A percentile compares a stretch with the other conserved stretches of the same genome.
Conservation (phyloP, 768 basidiomycete species). For the Pisolithus sp. region DNA sequence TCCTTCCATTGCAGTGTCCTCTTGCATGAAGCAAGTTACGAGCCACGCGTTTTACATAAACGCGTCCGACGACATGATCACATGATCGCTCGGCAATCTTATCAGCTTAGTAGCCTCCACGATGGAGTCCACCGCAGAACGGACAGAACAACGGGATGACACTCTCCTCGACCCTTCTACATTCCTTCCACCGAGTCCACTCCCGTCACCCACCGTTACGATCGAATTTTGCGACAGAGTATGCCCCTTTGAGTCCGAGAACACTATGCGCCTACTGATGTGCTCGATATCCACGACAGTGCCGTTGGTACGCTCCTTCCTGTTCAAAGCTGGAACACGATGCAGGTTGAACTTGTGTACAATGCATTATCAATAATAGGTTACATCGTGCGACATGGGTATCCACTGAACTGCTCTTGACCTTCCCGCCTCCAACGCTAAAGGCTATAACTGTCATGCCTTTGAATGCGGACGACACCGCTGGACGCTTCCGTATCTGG, state of each 20-base stretch:
- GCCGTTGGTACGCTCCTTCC: constrained; percentile 64
- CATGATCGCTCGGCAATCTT: constrained; percentile 17
- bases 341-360: neutral
- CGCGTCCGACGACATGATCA: constrained; percentile 39
- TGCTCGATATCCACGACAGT: constrained; percentile 34
- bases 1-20: constrained; percentile 5
- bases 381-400: constrained; percentile 89
- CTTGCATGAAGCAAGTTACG: neutral
- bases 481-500: constrained; percentile 91
- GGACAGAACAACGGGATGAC: constrained; percentile 11
- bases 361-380: constrained; percentile 38
- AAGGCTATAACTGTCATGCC: constrained; percentile 67
- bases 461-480: constrained; percentile 71
- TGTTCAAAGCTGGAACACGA: neutral
- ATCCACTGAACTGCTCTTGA: constrained; percentile 87
- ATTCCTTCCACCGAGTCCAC: constrained; percentile 49
- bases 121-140: constrained; percentile 19
- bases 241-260: constrained; percentile 20
- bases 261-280: neutral
- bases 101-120: constrained; percentile 9
- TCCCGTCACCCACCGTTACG: constrained; percentile 50
- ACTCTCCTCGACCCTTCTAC: constrained; percentile 40
- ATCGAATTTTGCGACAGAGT: constrained; percentile 95
- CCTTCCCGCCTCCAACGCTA: constrained; percentile 77
- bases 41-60: constrained; percentile 15